Conservation (phyloP, 345 rosid species). For the Atalantia buxifolia region DNA sequence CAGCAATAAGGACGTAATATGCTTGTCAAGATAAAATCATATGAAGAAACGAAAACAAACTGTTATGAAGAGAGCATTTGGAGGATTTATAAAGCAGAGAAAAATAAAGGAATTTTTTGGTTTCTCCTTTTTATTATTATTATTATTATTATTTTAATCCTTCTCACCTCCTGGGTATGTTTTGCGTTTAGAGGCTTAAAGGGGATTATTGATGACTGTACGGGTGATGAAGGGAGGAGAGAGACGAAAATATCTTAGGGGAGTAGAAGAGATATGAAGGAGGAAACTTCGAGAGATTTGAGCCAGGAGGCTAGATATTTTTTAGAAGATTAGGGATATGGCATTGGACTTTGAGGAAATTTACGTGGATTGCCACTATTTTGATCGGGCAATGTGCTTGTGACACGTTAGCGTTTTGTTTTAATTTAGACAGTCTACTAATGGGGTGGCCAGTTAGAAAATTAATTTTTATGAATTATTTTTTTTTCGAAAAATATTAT, state of each 20-base stretch:
- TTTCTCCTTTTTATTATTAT: too few species aligned
- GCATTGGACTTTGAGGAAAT: background rate
- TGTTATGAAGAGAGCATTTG: background rate
- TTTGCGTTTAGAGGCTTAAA: background rate
- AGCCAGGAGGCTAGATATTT: constrained; percentile 40
- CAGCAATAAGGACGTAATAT: background rate
- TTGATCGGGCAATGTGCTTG: background rate
- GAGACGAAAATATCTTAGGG: constrained; percentile 37
- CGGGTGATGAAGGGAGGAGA: background rate
- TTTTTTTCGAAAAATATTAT: too few species aligned
- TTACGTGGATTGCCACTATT: constrained; percentile 40
- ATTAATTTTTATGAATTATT: too few species aligned
- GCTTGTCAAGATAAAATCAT: background rate
- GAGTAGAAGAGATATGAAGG: background rate
- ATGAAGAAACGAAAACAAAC: background rate
- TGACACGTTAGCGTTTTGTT: background rate
- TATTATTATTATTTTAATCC: too few species aligned
- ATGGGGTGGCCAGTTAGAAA: too few species aligned
- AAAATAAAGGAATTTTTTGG: too few species aligned
- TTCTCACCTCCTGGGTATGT: background rate
- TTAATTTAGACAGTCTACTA: too few species aligned
- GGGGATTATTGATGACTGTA: constrained; percentile 32
- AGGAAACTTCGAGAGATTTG: constrained; percentile 53
- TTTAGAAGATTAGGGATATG: background rate
- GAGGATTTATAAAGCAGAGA: too few species aligned